phyloP scores from a whole-genome alignment of 176 grass and related monocot genomes.

The Aegilops bicornis region DNA sequence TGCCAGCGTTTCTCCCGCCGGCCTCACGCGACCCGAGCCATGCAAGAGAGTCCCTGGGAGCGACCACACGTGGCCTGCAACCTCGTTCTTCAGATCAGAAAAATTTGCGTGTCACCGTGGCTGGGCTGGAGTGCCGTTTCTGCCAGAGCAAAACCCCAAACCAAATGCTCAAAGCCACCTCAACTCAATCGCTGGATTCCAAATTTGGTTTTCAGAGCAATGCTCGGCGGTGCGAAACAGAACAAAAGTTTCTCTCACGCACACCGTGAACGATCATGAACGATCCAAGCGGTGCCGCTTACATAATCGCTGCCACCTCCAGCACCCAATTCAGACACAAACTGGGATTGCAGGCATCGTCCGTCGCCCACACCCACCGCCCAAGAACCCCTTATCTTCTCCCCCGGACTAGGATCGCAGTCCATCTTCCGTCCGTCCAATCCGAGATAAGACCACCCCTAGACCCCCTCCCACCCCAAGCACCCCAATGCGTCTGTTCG shows the following conservation, averaged over 20 bases:
- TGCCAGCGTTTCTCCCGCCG: too few relatives aligned
- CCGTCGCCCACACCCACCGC: slow-evolving; percentile 12
- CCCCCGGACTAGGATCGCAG: neutral
- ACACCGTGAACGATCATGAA: neutral
- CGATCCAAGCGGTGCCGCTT: neutral
- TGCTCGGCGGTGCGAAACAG: neutral
- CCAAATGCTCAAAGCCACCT: neutral
- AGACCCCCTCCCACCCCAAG: neutral
- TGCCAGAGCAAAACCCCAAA: neutral
- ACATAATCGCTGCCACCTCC: neutral
- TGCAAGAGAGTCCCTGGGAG: too few relatives aligned
- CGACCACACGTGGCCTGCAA: neutral
- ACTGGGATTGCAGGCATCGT: neutral
- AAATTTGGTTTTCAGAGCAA: neutral
- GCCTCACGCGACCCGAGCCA: too few relatives aligned
- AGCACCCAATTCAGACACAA: neutral
- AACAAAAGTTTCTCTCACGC: neutral
- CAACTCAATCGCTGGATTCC: neutral
- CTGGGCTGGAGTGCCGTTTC: neutral
- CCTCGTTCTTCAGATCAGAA: neutral
- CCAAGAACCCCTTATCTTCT: slow-evolving; percentile 36
- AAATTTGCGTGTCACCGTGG: neutral
- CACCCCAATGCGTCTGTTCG: neutral
- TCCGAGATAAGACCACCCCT: slow-evolving; percentile 16
- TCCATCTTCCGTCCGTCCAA: slow-evolving; percentile 32